Evolutionary conservation across 2,329 filamentous ascomycete genomes (phyloP), one percentile per base, ranked within the genome.

Genomic region (Raffaelea arxii): DNA sequence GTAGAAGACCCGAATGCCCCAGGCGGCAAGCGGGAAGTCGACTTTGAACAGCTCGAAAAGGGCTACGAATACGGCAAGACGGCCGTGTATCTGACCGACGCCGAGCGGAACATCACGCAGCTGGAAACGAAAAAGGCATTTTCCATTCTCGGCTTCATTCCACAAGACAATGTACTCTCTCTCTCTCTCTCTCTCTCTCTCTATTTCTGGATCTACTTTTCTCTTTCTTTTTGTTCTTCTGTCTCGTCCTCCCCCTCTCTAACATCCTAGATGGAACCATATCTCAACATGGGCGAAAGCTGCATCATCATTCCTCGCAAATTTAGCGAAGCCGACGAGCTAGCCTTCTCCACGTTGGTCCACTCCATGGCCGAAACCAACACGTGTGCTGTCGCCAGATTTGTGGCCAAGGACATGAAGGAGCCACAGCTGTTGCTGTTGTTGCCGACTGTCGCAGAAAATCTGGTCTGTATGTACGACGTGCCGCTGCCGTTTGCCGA

Each of bases 31-130:
- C 75, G 74, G 46, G 87, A 95, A 45, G 81, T 98, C 23, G 79
- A 85, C 24, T 80, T 80, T 48, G 89, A 94, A 14, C 78, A 87
- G 16, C 72, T 98, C 32, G 87, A 87, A n/a, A 94, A 89, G 61
- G 92, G 92, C 0, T 98, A 91, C 58, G 82, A 88, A 58, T 98
- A 98, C 60, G 92, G 92, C 40, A 78, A 89, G 47, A 96, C 91
- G 1, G 88, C 86, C 3, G 91, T 98, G 2, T 82, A 85, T 54
- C 95, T 98, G 54, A 86, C 80, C 53, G 82, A 90, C 55, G 84
- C 84, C 1, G 91, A 98, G 56, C 77, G 84, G 61, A 88, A 90
- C 54, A 80, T 96, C 48, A 94, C 88, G n/a, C 89, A 85, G 53
- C 73, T 96, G 27, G 83, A 94, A 56, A 92, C 88, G 0, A 64